Evolutionary conservation across 2,329 filamentous ascomycete species (phyloP).

Genomic region (Penicillium sp.): DNA sequence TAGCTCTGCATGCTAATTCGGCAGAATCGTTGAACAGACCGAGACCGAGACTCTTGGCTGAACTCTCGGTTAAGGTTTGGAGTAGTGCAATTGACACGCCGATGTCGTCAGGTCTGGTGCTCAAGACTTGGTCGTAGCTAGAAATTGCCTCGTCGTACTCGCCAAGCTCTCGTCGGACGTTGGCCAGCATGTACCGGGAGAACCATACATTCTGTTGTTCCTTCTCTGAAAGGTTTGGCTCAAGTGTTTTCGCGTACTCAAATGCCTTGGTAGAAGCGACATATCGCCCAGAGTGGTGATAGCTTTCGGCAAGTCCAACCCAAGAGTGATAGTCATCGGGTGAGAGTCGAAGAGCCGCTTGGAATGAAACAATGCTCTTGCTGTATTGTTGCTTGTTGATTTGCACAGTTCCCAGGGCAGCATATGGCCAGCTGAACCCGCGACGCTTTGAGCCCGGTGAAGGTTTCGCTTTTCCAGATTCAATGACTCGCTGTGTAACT

Average conservation of each 20-base stretch:
- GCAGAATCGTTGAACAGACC: conserved; percentile 84
- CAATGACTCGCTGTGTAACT: conserved; percentile 84
- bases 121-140: conserved; percentile 74
- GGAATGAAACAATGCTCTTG: conserved; percentile 87
- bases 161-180: conserved; percentile 90
- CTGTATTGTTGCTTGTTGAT: conserved; percentile 90
- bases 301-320: conserved; percentile 95
- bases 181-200: conserved; percentile 93
- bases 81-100: conserved; percentile 85
- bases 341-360: conserved; percentile 79
- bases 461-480: conserved; percentile 90
- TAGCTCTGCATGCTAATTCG: conserved; percentile 67
- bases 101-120: conserved; percentile 70
- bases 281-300: conserved; percentile 89
- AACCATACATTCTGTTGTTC: conserved; percentile 80
- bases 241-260: conserved; percentile 76
- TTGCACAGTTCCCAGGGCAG: conserved; percentile 89
- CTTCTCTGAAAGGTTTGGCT: conserved; percentile 58
- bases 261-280: conserved; percentile 94
- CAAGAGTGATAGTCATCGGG: conserved; percentile 92
- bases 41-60: conserved; percentile 73
- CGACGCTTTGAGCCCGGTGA: conserved; percentile 91
- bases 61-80: conserved; percentile 83
- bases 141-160: conserved; percentile 80
- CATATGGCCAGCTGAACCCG: conserved; percentile 93